Conservation (phyloP, 257 asterid species). For the Pogostemon cablin region DNA sequence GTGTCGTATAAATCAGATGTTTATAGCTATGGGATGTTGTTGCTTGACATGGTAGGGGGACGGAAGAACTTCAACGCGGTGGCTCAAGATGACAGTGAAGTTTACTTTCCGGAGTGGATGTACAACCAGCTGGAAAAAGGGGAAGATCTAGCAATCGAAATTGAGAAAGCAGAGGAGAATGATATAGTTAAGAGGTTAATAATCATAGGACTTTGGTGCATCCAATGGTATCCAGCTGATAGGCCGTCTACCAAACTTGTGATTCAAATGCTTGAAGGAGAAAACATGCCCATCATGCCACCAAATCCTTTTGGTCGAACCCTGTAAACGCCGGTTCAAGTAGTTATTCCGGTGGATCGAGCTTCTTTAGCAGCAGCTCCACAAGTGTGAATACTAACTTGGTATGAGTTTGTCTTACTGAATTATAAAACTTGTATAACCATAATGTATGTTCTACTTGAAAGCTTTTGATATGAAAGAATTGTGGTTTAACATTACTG, state of each 20-base stretch:
- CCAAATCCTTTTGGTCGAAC: conserved; percentile 67
- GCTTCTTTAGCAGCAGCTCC: conserved; percentile 31
- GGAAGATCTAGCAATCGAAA: conserved; percentile 52
- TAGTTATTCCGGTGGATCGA: conserved; percentile 32
- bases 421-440: background rate
- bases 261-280: conserved; percentile 72
- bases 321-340: conserved; percentile 26
- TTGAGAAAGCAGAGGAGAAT: conserved; percentile 53
- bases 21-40: conserved; percentile 73
- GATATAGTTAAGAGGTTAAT: conserved; percentile 58
- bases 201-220: conserved; percentile 79
- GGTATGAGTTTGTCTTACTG: background rate
- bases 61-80: conserved; percentile 42
- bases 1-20: conserved; percentile 73
- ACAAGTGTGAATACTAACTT: conserved; percentile 8
- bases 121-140: conserved; percentile 73
- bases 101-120: conserved; percentile 80
- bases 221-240: conserved; percentile 80
- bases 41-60: conserved; percentile 74
- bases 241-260: conserved; percentile 73
- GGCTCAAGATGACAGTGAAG: conserved; percentile 41
- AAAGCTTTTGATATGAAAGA: background rate
- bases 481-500: background rate
- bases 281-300: conserved; percentile 62
- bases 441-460: background rate